Percentiles rank a stretch among this genome's conserved stretches.
These are phyloP conservation scores for Phaeosphaeriaceae sp. DNA, from an alignment of 2,329 filamentous ascomycete genomes.

Conservation along the genomic window DNA sequence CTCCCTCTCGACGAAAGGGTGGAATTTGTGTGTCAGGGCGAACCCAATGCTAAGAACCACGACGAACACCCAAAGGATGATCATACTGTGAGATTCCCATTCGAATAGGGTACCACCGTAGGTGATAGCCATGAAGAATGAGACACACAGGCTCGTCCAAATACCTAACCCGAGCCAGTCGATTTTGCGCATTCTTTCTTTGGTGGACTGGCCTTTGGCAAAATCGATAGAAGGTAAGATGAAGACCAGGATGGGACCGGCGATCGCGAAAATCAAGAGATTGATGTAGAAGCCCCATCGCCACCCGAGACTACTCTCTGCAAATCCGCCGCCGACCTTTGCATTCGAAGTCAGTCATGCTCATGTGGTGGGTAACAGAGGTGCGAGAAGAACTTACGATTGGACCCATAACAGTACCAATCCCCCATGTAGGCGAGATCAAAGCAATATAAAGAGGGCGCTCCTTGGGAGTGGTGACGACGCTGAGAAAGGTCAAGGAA, in stretches of 20 bases:
- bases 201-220: background rate
- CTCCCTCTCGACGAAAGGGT: conserved; percentile 29
- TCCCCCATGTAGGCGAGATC: conserved; percentile 48
- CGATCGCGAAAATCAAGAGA: conserved; percentile 43
- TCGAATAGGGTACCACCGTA: conserved; percentile 58
- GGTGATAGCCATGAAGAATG: conserved; percentile 57
- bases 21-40: conserved; percentile 52
- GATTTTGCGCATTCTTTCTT: conserved; percentile 3
- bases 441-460: conserved; percentile 37
- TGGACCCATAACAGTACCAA: conserved; percentile 43
- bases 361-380: background rate
- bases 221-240: conserved; percentile 3
- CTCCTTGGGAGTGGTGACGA: conserved; percentile 37
- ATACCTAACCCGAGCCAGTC: conserved; percentile 52
- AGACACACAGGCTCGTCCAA: conserved; percentile 49
- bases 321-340: conserved; percentile 52
- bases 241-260: conserved; percentile 9
- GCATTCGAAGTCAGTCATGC: background rate
- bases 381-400: background rate
- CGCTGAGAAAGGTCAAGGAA: conserved; percentile 30
- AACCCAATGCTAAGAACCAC: conserved; percentile 54
- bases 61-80: conserved; percentile 56
- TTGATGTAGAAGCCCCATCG: conserved; percentile 52
- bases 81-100: conserved; percentile 54
- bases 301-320: conserved; percentile 63